Base-by-base conservation (phyloP, 140 eudicot species). In the Stevia rebaudiana region DNA sequence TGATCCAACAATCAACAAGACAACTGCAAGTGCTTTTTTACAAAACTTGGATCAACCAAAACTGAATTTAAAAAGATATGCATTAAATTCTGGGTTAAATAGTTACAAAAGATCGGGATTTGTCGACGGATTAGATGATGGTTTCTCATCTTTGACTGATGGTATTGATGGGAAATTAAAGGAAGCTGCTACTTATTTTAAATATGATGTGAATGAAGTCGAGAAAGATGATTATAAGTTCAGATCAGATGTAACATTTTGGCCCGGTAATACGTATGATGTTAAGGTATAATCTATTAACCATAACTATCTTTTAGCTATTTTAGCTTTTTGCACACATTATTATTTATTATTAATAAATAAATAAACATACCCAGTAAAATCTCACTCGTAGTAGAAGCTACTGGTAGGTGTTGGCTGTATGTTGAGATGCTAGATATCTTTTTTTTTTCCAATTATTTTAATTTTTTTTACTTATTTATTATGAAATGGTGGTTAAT, bases 191-290 rank as follows among this genome's bases (percentile, higher is more conserved):
- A 33, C 78, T 50, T 76, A 79, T 48, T 84, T 87, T 70, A 83
- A 82, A 66, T 53, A 67, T 63, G 85, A 82, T 63, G 61, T 73
- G 7, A 79, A 83, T 8, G 94, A 87, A 74, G 52, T 84, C 11
- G 52, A 69, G 11, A 62, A 60, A 73, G 85, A 80, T 0, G 82
- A 84, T 74, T 90, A 80, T 53, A 43, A 80, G 71, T 90, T 58
- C 76, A 80, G 98, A 73, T 75, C 98, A 11, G 98, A 87, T 76
- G 70, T 77, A 6, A 81, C 76, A 23, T 74, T 87, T 61, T 23
- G 50, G 62, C 31, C 59, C 9, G 90, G 88, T 28, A 78, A 36
- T 68, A 84, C 86, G 46, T 87, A 84, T 67, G 88, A 81, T 25
- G 63, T 71, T 33, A 80, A 86, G 95, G 95, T 86, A 78, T 67